Evolutionary conservation across 768 basidiomycete genomes (phyloP), one percentile per base, ranked within the genome.

Genomic region (Mycena indigotica): DNA sequence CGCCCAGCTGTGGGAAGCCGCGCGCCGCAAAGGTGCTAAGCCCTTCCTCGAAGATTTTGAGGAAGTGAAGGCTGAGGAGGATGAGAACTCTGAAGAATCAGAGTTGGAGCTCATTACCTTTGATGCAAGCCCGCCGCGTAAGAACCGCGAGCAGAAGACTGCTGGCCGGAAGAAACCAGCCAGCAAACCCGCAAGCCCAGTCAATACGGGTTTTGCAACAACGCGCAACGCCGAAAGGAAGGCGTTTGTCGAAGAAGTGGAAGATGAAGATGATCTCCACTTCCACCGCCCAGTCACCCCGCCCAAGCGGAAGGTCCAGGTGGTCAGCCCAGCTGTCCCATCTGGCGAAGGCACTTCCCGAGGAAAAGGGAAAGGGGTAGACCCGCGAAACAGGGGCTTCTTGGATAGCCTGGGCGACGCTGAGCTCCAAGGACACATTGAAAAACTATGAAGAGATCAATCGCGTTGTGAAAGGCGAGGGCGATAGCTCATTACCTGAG

Each of bases 271-370:
- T 23, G 41, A 45, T 23, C 8, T 21, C 41, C n/a, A n/a, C n/a
- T n/a, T n/a, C n/a, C n/a, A n/a, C n/a, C n/a, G n/a, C n/a, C n/a
- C n/a, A n/a, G n/a, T n/a, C n/a, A n/a, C n/a, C n/a, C n/a, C n/a
- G n/a, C n/a, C n/a, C n/a, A n/a, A n/a, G n/a, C n/a, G n/a, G n/a
- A 45, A 15, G 15, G 21, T 12, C 24, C 16, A 50, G 10, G 12
- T 41, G 15, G 25, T 39, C 2, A 57, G 56, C 48, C 50, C 56
- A 12, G 50, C 50, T 10, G 23, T 52, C n/a, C 50, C 56, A 5
- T 41, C 26, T 3, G 61, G 63, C 29, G 56, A 57, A 19, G 45
- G 15, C 0, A n/a, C 45, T 1, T 67, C 58, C 50, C 19, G 52
- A 1, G n/a, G 44, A 26, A 56, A 56, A 40, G 49, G 50, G 2